Evolutionary conservation across 306 rosid genomes (phyloP), one percentile per base, ranked within the genome.

Genomic region (Prunus dulcis): DNA sequence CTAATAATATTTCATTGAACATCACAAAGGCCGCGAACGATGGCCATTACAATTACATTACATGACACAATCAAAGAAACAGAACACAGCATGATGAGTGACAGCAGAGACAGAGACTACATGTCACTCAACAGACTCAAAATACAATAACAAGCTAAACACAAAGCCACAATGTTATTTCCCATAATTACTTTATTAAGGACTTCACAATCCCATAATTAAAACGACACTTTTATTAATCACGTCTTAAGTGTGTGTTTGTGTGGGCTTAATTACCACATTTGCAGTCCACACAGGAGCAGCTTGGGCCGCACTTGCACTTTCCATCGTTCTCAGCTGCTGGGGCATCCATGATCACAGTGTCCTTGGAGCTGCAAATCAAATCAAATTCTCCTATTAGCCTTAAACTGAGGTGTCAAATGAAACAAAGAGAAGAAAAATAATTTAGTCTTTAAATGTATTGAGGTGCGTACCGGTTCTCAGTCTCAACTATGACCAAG

Each of bases 251-350:
- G 30, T 38, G 19, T 66, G 25, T 0, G 22, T 0, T 67, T 69
- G 58, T 23, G 3, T 51, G 58, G 67, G 55, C 70, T 87, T 80
- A 91, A 12, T 76, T 62, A 67, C 88, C 87, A 43, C 98, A 93
- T 38, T 82, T 70, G 88, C 98, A 91, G 87, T 82, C 52, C 28
- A 13, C 57, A 50, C 95, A 90, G 50, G 76, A 0, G 87, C 98
- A 91, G 93, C 23, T 71, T 38, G 88, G 1, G 25, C 93, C 93
- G 46, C 98, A 91, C 80, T 82, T 93, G 98, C 98, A 93, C 52
- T 86, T 88, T 51, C 93, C 94, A 2, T 63, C 82, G 58, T 87
- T 58, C 89, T 91, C 97, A 3, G 86, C 93, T 9, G 87, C 90
- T 43, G 88, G 71, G 62, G 51, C 90, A 72, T 87, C 92, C 89